Evolutionary conservation across 1,139 yeast genomes (phyloP).

Genomic region (Hemisphaericaspora xylofermentans): DNA sequence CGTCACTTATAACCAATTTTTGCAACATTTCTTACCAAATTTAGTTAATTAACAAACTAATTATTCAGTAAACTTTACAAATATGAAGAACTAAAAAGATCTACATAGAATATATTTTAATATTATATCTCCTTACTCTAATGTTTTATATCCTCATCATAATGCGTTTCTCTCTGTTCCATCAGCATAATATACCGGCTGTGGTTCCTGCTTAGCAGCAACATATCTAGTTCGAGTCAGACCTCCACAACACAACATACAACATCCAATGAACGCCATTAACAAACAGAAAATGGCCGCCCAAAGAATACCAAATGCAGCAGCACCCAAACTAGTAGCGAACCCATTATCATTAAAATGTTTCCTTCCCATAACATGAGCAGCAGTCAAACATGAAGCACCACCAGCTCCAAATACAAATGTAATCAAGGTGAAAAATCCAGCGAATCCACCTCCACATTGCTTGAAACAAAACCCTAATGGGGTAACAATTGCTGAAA

Average conservation of each 20-base stretch:
- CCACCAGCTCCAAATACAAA: constrained; percentile 55
- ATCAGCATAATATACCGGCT: constrained; percentile 8
- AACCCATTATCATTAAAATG: constrained; percentile 50
- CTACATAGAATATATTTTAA: no score
- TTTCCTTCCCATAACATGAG: constrained; percentile 59
- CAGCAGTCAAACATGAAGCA: constrained; percentile 64
- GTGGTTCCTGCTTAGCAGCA: constrained; percentile 2
- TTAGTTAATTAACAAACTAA: no score
- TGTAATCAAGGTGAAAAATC: constrained; percentile 37
- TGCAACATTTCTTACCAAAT: no score
- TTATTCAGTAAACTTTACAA: no score
- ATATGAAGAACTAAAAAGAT: no score
- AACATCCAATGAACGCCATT: constrained; percentile 10
- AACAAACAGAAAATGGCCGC: constrained; percentile 15
- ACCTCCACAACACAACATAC: constrained; percentile 1
- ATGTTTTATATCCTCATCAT: no score
- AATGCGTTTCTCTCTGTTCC: neutral
- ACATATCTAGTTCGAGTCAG: neutral
- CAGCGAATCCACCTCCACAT: constrained; percentile 22
- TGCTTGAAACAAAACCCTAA: constrained; percentile 16
- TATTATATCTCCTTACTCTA: no score
- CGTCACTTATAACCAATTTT: no score
- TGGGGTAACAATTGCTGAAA: constrained; percentile 36
- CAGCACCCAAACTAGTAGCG: constrained; percentile 53
- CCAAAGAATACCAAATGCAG: constrained; percentile 67